Evolutionary conservation across 495 filamentous ascomycete species (phyloP).

Genomic region (Penicillium nucicola): DNA sequence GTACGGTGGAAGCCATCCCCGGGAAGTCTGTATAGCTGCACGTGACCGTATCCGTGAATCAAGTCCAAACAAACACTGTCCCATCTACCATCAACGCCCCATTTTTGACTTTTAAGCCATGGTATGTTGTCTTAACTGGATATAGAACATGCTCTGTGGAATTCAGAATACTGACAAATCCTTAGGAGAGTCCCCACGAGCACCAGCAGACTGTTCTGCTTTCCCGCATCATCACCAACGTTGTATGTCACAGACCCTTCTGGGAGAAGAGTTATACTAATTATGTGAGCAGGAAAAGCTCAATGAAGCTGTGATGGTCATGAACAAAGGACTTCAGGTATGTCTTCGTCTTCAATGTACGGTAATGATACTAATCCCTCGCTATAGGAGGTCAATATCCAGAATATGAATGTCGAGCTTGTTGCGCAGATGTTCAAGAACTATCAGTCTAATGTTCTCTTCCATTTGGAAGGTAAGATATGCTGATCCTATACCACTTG

Average conservation of each 20-base stretch:
- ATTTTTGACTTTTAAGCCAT: conserved; percentile 1
- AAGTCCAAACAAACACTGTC: conserved; percentile 15
- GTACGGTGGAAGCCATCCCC: no score
- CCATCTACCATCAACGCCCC: not conserved
- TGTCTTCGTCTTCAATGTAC: not conserved
- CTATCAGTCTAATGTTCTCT: conserved; percentile 96
- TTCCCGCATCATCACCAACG: conserved; percentile 94
- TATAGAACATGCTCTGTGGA: not conserved
- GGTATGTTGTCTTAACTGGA: conserved; percentile 5
- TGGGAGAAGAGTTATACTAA: not conserved
- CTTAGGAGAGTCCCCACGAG: conserved; percentile 92
- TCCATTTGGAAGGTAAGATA: conserved; percentile 86
- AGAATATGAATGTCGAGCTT: conserved; percentile 97
- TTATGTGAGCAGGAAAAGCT: conserved; percentile 75
- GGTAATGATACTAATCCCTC: not conserved
- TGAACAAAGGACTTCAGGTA: conserved; percentile 91
- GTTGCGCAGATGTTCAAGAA: conserved; percentile 99
- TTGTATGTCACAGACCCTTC: conserved; percentile 54
- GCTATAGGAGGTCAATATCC: conserved; percentile 86
- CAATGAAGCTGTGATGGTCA: conserved; percentile 85
- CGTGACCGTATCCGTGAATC: conserved; percentile 12
- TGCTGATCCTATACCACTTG: not conserved
- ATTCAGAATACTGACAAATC: not conserved
- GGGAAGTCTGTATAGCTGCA: conserved; percentile 20
- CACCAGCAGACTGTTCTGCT: conserved; percentile 93